Evolutionary conservation across 345 rosid species (phyloP).

Genomic region (Lepidium didymum): DNA sequence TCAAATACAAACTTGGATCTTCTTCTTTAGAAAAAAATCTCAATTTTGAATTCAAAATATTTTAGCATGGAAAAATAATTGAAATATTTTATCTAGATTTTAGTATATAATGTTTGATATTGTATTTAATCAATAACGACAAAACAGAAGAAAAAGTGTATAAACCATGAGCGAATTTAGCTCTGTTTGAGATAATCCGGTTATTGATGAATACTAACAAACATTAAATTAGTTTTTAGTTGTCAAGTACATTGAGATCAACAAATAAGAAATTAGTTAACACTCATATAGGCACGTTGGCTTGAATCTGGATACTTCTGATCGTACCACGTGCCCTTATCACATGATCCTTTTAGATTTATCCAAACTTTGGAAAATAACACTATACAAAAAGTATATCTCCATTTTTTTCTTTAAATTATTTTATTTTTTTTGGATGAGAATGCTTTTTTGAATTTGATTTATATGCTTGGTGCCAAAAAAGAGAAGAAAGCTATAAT

Average conservation of each 20-base stretch:
- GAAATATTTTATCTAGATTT: background rate
- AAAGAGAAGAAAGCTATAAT: background rate
- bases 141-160: background rate
- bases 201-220: background rate
- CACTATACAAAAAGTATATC: too few species aligned
- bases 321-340: constrained; percentile 19
- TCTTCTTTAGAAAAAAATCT: background rate
- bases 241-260: background rate
- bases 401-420: too few species aligned
- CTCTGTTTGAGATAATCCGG: background rate
- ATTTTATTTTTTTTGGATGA: too few species aligned
- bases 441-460: background rate
- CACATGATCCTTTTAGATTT: constrained; percentile 8
- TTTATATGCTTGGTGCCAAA: background rate
- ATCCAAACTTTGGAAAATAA: background rate
- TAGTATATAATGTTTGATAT: background rate
- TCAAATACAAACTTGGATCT: background rate
- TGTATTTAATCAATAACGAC: background rate
- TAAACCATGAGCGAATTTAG: background rate
- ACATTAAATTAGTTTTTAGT: background rate
- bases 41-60: background rate
- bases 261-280: background rate
- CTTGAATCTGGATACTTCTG: background rate
- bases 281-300: background rate
- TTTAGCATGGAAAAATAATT: background rate